phyloP scores from a whole-genome alignment of 345 rosid genomes.

The Salix dunnii region DNA sequence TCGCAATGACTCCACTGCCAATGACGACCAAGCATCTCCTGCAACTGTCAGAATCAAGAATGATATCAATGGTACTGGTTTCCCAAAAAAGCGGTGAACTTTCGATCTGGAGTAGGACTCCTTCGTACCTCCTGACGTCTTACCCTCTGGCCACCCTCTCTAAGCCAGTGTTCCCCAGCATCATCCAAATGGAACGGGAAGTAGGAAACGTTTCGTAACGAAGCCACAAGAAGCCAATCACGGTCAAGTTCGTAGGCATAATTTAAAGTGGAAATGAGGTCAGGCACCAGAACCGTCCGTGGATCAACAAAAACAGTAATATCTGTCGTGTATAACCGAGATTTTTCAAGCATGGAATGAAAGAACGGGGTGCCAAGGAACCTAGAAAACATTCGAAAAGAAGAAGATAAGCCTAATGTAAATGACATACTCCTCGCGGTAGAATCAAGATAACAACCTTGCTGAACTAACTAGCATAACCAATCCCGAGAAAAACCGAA shows the following conservation, averaged over 20 bases:
- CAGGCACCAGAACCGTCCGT: slow-evolving; percentile 52
- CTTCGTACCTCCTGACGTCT: slow-evolving; percentile 60
- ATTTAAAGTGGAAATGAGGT: slow-evolving; percentile 52
- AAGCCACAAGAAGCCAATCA: slow-evolving; percentile 83
- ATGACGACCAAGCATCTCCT: slow-evolving; percentile 47
- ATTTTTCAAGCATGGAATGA: slow-evolving; percentile 82
- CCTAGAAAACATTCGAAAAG: slow-evolving; percentile 34
- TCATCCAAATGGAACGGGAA: slow-evolving; percentile 55
- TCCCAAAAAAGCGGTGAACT: slow-evolving; percentile 12
- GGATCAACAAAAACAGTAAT: slow-evolving; percentile 53
- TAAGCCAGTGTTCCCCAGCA: slow-evolving; percentile 57
- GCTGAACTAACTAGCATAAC: neutral
- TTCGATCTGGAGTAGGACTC: slow-evolving; percentile 22
- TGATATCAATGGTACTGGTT: slow-evolving; percentile 20
- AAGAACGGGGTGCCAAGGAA: slow-evolving; percentile 80
- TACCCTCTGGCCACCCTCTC: slow-evolving; percentile 41
- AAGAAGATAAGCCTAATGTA: neutral
- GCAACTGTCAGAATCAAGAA: slow-evolving; percentile 55
- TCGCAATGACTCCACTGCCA: slow-evolving; percentile 39
- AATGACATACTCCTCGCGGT: neutral
- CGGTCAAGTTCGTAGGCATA: slow-evolving; percentile 48
- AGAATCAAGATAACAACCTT: neutral
- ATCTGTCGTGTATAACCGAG: slow-evolving; percentile 41
- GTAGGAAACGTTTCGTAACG: slow-evolving; percentile 39
- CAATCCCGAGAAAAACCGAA: neutral